Evolutionary conservation across 1,284 basidiomycete genomes (phyloP), one percentile per base, ranked within the genome.

Genomic region (Gomphus bonarii): DNA sequence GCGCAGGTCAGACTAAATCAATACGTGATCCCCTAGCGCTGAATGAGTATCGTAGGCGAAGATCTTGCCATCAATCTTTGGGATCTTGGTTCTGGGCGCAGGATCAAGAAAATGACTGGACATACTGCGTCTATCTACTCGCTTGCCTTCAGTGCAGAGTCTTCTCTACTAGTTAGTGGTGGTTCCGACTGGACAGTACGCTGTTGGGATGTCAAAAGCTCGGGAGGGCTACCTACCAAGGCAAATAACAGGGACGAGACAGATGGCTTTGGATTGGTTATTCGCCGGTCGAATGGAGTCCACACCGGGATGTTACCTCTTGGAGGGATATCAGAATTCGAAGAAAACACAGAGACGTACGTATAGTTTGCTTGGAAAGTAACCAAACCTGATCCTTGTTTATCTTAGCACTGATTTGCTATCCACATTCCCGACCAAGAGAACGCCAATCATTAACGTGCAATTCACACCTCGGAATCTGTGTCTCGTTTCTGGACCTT

Each of bases 61-160:
- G 97, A 98, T 67, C 78, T 91, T 18, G 82, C 88, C 3, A 95
- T 99, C 72, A 93, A 90, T 67, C 73, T 99, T 0, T 99, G 97
- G 97, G 95, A 99, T 66, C 76, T 99, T 50, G 91, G 91, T 1
- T 92, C 91, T 25, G 94, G 95, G 7, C 83, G 87, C 59, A 81
- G 92, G 49, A 85, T 99, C 64, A 99, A 99, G 75, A 95, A 93
- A 70, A 97, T 99, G 94, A 85, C 82, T 18, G 97, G 97, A 0
- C 97, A 99, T 69, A 85, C 81, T 0, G 84, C 87, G 16, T 85
- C 92, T 0, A 83, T 99, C 55, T 88, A 97, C 67, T 91, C 91
- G 5, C 78, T 99, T 30, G 80, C 89, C 1, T 99, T 98, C 71
- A 93, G 89, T 60, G 87, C 86, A 12, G 95, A 98, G 69, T 94